These are phyloP conservation scores for Xylariaceae sp. DNA, from an alignment of 2,329 filamentous ascomycete genomes.

Conservation along the genomic window DNA sequence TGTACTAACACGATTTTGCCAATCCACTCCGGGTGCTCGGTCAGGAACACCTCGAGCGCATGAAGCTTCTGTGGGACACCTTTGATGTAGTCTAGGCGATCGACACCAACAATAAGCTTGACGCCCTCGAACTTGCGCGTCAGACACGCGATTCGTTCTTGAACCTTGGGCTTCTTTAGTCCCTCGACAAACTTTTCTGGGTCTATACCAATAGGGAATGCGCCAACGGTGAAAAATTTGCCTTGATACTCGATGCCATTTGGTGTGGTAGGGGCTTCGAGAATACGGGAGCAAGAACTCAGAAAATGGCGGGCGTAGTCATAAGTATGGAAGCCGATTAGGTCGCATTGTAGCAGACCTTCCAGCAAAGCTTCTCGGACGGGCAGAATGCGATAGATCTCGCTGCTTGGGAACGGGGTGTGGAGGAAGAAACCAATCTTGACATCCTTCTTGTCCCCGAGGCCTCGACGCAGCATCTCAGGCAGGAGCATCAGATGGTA, in stretches of 20 bases:
- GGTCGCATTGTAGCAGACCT: conserved; percentile 86
- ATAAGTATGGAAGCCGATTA: conserved; percentile 98
- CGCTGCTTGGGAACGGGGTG: conserved; percentile 92
- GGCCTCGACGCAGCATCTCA: conserved; percentile 88
- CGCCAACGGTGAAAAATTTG: conserved; percentile 84
- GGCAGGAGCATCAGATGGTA: conserved; percentile 98
- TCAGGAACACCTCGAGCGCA: conserved; percentile 92
- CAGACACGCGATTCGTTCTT: conserved; percentile 79
- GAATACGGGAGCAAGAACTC: conserved; percentile 90
- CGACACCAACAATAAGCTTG: conserved; percentile 94
- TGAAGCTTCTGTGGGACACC: conserved; percentile 97
- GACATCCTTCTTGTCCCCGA: conserved; percentile 77
- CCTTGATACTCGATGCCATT: conserved; percentile 90
- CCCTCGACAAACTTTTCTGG: conserved; percentile 94
- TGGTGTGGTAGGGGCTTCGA: conserved; percentile 77
- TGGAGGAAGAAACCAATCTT: conserved; percentile 99
- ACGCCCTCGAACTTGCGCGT: conserved; percentile 91
- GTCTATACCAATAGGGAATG: conserved; percentile 97
- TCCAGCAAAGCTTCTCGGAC: conserved; percentile 84
- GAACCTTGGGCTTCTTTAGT: conserved; percentile 77
- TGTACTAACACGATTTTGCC: conserved; percentile 95
- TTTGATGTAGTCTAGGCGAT: conserved; percentile 98
- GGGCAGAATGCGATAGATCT: conserved; percentile 93
- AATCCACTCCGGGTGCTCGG: conserved; percentile 96
- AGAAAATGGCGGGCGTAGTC: conserved; percentile 98